phyloP scores from a whole-genome alignment of 768 basidiomycete genomes.

The Leucocoprinus leucothites region DNA sequence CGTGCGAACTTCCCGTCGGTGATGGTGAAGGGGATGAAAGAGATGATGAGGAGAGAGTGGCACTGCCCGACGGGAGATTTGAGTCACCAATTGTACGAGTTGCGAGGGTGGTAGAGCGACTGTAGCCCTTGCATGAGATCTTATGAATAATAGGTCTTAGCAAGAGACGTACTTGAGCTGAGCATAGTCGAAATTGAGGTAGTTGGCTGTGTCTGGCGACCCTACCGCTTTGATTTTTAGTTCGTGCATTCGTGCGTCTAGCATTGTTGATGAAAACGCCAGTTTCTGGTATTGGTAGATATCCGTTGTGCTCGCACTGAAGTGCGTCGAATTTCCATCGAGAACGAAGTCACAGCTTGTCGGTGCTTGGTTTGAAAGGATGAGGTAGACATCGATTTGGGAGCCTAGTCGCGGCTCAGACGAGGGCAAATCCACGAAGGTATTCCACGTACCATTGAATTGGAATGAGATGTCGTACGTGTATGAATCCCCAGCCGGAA shows the following conservation, averaged over 20 bases:
- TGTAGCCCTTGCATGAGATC: neutral
- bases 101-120: neutral
- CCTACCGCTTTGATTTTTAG: conserved; percentile 8
- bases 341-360: conserved; percentile 22
- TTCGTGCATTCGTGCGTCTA: conserved; percentile 8
- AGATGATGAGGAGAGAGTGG: neutral
- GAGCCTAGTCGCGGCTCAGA: conserved; percentile 22
- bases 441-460: neutral
- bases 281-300: conserved; percentile 19
- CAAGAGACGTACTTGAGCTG: conserved; percentile 11
- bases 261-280: conserved; percentile 16
- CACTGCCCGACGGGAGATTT: too few relatives aligned
- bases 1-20: neutral
- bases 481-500: neutral
- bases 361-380: conserved; percentile 30
- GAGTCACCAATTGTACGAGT: too few relatives aligned
- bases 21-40: neutral
- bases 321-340: conserved; percentile 9
- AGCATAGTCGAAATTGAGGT: conserved; percentile 17
- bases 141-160: neutral
- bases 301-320: neutral
- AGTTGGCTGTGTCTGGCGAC: conserved; percentile 2
- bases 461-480: neutral
- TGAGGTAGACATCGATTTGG: conserved; percentile 35
- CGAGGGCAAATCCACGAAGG: neutral